Evolutionary conservation across 805 yeast species (phyloP).

Genomic region (Hermanozyma aechmeae): DNA sequence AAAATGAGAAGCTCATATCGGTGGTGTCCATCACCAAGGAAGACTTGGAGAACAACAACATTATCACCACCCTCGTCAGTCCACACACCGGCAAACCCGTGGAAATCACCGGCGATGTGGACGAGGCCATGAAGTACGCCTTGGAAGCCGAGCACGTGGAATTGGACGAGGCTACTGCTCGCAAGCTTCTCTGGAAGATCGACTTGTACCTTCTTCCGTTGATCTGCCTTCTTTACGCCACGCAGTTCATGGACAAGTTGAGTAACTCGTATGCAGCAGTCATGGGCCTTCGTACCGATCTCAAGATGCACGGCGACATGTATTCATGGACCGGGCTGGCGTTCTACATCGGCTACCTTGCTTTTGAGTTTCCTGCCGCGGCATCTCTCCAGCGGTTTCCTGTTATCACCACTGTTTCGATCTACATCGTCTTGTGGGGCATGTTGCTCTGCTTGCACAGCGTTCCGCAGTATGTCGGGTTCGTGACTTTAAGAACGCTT

Average conservation of each 20-base stretch:
- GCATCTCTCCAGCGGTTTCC: slow-evolving; percentile 46
- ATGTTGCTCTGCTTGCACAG: slow-evolving; percentile 44
- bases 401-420: slow-evolving; percentile 40
- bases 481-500: slow-evolving; percentile 3
- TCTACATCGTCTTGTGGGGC: slow-evolving; percentile 56
- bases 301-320: slow-evolving; percentile 34
- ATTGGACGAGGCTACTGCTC: slow-evolving; percentile 4
- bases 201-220: slow-evolving; percentile 44
- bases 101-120: slow-evolving; percentile 29
- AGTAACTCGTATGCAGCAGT: slow-evolving; percentile 45
- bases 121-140: slow-evolving; percentile 37
- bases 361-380: slow-evolving; percentile 43
- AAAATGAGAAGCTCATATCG: slow-evolving; percentile 1
- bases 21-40: slow-evolving; percentile 8
- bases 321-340: slow-evolving; percentile 43
- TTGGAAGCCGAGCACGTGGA: slow-evolving; percentile 19
- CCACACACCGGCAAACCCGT: slow-evolving; percentile 12
- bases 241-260: slow-evolving; percentile 54
- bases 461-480: slow-evolving; percentile 22
- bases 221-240: slow-evolving; percentile 38
- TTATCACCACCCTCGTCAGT: slow-evolving; percentile 11
- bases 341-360: slow-evolving; percentile 56
- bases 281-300: slow-evolving; percentile 38
- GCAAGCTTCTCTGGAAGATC: slow-evolving; percentile 31
- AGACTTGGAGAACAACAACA: slow-evolving; percentile 6